Percentiles rank a stretch among this genome's conserved stretches.
These are phyloP conservation scores for Kitagawia praeruptora DNA, from an alignment of 129 eudicot genomes.

Conservation along the genomic window DNA sequence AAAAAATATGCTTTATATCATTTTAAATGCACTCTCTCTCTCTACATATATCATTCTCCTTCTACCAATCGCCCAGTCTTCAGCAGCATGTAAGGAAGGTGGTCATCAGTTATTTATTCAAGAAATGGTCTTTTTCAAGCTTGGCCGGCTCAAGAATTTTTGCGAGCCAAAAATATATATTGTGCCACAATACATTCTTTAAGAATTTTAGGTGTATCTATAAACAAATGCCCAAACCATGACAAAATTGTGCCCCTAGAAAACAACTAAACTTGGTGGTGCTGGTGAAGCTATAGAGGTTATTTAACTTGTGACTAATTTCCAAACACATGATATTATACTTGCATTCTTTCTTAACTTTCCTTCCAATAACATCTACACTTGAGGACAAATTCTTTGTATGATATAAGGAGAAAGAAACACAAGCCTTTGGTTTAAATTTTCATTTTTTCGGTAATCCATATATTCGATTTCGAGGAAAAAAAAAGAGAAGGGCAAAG, in stretches of 20 bases:
- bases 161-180: slow-evolving; percentile 13
- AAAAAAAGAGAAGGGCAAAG: neutral
- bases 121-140: neutral
- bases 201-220: slow-evolving; percentile 8
- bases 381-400: slow-evolving; percentile 11
- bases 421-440: slow-evolving; percentile 4
- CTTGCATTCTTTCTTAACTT: neutral
- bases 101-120: neutral
- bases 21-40: no score
- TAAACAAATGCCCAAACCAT: slow-evolving; percentile 10
- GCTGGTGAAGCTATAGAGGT: slow-evolving; percentile 12
- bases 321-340: slow-evolving; percentile 22
- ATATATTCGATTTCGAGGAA: neutral
- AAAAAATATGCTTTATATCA: neutral
- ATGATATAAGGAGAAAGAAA: slow-evolving; percentile 17
- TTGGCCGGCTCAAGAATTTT: slow-evolving; percentile 39
- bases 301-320: slow-evolving; percentile 30
- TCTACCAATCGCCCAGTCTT: neutral
- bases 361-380: slow-evolving; percentile 1
- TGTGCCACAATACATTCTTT: slow-evolving; percentile 17
- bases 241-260: slow-evolving; percentile 23
- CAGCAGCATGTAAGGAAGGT: neutral
- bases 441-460: slow-evolving; percentile 13
- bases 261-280: slow-evolving; percentile 16
- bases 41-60: neutral